Conservation (phyloP, 371 early-diverging fungal genomes). For the Mortierella sp. region DNA sequence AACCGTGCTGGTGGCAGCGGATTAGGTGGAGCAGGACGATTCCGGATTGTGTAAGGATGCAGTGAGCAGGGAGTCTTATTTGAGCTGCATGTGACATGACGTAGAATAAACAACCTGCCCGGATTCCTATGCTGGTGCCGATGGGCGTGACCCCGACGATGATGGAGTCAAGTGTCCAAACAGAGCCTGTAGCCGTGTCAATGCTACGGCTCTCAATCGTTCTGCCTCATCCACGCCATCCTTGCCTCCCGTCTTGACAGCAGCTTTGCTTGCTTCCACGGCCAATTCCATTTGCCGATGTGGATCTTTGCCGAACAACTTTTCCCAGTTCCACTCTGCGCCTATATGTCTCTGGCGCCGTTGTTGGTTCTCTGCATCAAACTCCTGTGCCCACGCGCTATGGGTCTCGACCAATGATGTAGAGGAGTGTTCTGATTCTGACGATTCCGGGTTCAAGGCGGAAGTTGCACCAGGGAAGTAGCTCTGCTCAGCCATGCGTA, state of each 20-base stretch:
- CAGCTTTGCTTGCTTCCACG: conserved; percentile 4
- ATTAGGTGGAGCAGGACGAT: conserved; percentile 29
- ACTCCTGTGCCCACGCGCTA: conserved; percentile 35
- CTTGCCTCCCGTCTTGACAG: neutral
- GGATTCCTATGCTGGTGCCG: neutral
- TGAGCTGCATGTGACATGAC: no score
- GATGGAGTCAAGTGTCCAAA: conserved; percentile 37
- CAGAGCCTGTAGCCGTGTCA: conserved; percentile 42
- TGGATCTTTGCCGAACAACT: conserved; percentile 45
- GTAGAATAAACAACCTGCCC: no score
- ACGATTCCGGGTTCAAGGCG: conserved; percentile 2
- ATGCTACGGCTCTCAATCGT: conserved; percentile 33
- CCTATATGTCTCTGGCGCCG: conserved; percentile 14
- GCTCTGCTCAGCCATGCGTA: conserved; percentile 36
- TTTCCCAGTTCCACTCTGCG: conserved; percentile 53
- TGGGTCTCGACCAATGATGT: neutral
- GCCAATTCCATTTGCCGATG: conserved; percentile 6
- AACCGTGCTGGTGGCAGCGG: conserved; percentile 42
- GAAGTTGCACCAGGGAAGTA: conserved; percentile 42
- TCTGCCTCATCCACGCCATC: conserved; percentile 9
- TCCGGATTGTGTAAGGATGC: conserved; percentile 27
- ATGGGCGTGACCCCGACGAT: neutral
- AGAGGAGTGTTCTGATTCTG: neutral
- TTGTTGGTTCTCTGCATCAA: neutral
- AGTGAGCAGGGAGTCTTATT: neutral